A percentile compares a stretch with the other conserved stretches of the same genome.
Conservation (phyloP, 164 flowering plant species). For the Cinnamomum chago region DNA sequence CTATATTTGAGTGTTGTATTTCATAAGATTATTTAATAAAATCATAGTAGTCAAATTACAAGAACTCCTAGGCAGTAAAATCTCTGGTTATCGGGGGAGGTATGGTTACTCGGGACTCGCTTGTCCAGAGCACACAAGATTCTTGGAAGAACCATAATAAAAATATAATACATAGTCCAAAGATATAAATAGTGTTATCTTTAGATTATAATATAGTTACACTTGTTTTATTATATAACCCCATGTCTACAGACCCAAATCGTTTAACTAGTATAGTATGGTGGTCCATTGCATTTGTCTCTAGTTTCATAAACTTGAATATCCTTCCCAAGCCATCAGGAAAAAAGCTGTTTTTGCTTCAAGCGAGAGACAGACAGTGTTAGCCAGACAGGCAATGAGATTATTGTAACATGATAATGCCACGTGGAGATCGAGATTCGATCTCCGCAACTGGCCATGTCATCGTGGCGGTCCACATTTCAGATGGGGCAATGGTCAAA, state of each 20-base stretch:
- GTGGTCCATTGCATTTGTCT: slow-evolving; percentile 14
- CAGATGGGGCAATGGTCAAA: background rate
- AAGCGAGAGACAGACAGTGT: background rate
- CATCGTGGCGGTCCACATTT: background rate
- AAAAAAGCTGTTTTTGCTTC: background rate
- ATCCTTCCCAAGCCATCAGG: background rate
- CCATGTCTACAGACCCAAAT: background rate
- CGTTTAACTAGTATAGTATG: slow-evolving; percentile 1
- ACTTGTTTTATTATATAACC: background rate
- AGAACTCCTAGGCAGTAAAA: no score
- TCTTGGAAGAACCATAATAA: background rate
- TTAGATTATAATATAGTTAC: background rate
- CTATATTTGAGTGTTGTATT: no score
- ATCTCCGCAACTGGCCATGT: background rate
- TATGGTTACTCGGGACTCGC: background rate
- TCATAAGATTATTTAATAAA: no score
- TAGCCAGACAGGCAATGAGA: background rate
- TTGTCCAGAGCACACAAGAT: background rate
- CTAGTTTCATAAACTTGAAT: background rate
- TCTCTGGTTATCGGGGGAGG: background rate
- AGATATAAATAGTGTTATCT: background rate
- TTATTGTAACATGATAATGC: background rate
- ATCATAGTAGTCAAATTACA: no score
- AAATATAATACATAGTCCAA: background rate
- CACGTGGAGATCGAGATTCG: background rate